Base-by-base conservation (phyloP, 2,329 filamentous ascomycete genomes). In the Mycosphaerella arachidis region DNA sequence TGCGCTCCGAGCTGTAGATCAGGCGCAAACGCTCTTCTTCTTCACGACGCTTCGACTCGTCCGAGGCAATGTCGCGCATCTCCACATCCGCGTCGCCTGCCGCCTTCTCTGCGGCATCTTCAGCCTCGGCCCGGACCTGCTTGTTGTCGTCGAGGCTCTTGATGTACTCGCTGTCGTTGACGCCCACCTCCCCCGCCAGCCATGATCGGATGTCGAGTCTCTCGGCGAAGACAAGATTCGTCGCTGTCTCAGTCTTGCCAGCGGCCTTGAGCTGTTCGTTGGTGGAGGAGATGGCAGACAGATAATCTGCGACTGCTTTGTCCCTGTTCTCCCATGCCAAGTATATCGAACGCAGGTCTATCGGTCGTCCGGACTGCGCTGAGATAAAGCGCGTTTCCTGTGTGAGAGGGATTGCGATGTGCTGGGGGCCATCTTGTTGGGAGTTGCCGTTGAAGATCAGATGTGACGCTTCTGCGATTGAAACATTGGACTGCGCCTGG, bases 271-370 rank as follows among this genome's bases (percentile, higher is more conserved):
- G 81, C 71, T 91, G 86, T 54, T 90, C 87, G 73, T 96, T 96
- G 58, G 97, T 82, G 67, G 86, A 82, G 69, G 89, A 87, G 13
- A 91, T 90, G 0, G 89, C 88, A 29, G 89, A 85, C 76, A 97
- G 94, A 82, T 97, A 97, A 69, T 96, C 91, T 10, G 90, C 89
- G 66, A 96, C 92, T 57, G 89, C 86, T 57, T 89, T 86, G 78
- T 97, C 93, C 75, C 92, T 91, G 77, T 97, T 95, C 70, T 90
- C 82, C 91, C 92, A 99, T 58, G 92, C 92, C 73, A 97, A 96
- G 80, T 93, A 97, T 76, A 97, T 93, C 74, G 89, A 94, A 72
- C 94, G 91, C 67, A 99, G 81, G 73, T 97, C 91, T 18, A 72
- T 4, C 63, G 60, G 54, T 67, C 64, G 61, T 43, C 67, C 70